Percentiles rank a stretch among this genome's conserved stretches.
Conservation (phyloP, 139 green algal species). For the Spirogloea muscicola region DNA sequence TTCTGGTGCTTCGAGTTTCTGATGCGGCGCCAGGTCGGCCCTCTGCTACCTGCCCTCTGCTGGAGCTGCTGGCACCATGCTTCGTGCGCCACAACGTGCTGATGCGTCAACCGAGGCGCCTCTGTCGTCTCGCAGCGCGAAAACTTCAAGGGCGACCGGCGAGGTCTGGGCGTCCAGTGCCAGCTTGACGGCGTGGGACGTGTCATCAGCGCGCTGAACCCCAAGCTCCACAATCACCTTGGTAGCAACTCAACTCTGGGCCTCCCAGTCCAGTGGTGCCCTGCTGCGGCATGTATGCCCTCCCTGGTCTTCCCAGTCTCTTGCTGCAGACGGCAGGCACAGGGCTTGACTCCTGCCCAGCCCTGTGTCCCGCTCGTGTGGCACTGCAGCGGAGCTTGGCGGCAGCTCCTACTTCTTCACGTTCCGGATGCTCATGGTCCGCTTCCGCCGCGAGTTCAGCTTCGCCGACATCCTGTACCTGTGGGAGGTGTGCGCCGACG, state of each 20-base stretch:
- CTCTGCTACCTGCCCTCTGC: too few species aligned
- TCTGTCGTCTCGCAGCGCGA: too few species aligned
- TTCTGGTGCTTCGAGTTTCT: constrained; percentile 80
- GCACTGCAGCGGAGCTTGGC: constrained; percentile 47
- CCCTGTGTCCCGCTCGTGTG: too few species aligned
- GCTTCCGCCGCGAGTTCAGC: constrained; percentile 71
- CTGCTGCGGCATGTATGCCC: too few species aligned
- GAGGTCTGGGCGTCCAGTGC: constrained; percentile 66
- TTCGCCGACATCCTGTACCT: constrained; percentile 54
- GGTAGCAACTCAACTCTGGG: too few species aligned
- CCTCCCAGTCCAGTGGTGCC: too few species aligned
- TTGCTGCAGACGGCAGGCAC: too few species aligned
- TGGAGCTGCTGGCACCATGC: too few species aligned
- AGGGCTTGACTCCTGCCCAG: too few species aligned
- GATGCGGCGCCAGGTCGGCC: constrained; percentile 59
- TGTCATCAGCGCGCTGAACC: constrained; percentile 49
- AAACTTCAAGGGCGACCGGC: constrained; percentile 71
- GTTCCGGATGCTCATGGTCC: constrained; percentile 75
- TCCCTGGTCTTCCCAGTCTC: too few species aligned
- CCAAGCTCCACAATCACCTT: constrained; percentile 20
- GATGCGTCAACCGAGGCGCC: too few species aligned
- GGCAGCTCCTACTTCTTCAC: constrained; percentile 75
- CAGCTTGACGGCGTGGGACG: constrained; percentile 18
- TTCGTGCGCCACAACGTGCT: constrained; percentile 67
- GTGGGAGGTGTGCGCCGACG: constrained; percentile 44